phyloP scores from a whole-genome alignment of 345 rosid genomes.

The Rhodamnia argentea region DNA sequence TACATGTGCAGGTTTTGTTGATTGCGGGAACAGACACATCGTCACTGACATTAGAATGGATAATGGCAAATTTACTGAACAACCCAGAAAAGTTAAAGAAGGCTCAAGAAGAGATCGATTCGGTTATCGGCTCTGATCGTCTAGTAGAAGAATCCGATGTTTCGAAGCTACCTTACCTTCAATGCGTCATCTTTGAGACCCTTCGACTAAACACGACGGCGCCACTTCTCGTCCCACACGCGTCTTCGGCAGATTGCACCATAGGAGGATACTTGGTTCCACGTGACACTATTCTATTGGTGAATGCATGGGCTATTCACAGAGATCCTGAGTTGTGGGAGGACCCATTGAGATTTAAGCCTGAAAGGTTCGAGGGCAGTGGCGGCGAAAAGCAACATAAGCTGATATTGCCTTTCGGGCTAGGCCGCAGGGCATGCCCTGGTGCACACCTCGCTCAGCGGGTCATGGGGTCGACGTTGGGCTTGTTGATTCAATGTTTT shows the following conservation, averaged over 20 bases:
- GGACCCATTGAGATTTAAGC: slow-evolving; percentile 27
- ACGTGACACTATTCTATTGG: slow-evolving; percentile 21
- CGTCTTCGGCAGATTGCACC: slow-evolving; percentile 24
- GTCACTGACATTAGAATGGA: slow-evolving; percentile 35
- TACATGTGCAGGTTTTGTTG: slow-evolving; percentile 3
- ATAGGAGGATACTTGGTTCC: slow-evolving; percentile 34
- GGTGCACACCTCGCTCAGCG: slow-evolving; percentile 30
- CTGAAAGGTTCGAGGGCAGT: slow-evolving; percentile 32
- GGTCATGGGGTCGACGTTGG: slow-evolving; percentile 20
- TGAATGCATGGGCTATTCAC: slow-evolving; percentile 49
- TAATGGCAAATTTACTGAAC: slow-evolving; percentile 32
- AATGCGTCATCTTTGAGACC: slow-evolving; percentile 27
- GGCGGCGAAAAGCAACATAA: slow-evolving; percentile 6
- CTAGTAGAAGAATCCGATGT: slow-evolving; percentile 26
- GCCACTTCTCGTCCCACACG: slow-evolving; percentile 28
- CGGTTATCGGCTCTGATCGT: slow-evolving; percentile 9
- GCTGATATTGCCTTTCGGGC: slow-evolving; percentile 27
- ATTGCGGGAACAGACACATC: slow-evolving; percentile 41
- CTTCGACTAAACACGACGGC: slow-evolving; percentile 24
- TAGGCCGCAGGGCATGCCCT: slow-evolving; percentile 46
- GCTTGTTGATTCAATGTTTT: slow-evolving; percentile 36
- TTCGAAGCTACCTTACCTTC: slow-evolving; percentile 24
- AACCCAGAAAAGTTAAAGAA: slow-evolving; percentile 23
- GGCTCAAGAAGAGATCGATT: slow-evolving; percentile 20
- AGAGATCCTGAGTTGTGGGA: slow-evolving; percentile 34